These are phyloP conservation scores for Umbelopsis vinacea DNA, from an alignment of 192 early-diverging fungal species.

Conservation along the genomic window DNA sequence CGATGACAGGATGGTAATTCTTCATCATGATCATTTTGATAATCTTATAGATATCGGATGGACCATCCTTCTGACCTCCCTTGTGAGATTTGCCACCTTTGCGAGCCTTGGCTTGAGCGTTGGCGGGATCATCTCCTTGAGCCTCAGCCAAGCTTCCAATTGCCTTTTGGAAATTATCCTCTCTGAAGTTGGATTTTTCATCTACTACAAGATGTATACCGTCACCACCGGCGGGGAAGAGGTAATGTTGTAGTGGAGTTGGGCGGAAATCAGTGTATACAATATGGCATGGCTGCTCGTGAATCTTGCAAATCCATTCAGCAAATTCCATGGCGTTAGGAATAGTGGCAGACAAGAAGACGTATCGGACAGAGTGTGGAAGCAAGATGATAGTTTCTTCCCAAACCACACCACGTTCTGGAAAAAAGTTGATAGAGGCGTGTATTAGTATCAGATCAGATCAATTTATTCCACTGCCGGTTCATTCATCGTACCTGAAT, in stretches of 20 bases:
- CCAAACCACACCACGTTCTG: slow-evolving; percentile 98
- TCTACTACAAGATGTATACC: slow-evolving; percentile 97
- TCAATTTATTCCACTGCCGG: background rate
- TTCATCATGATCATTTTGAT: slow-evolving; percentile 94
- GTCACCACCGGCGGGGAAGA: slow-evolving; percentile 89
- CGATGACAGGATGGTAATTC: slow-evolving; percentile 98
- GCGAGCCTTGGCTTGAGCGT: slow-evolving; percentile 46
- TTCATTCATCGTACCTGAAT: slow-evolving; percentile 59
- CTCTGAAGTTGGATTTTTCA: slow-evolving; percentile 92
- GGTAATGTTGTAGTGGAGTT: slow-evolving; percentile 95
- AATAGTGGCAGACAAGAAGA: slow-evolving; percentile 97
- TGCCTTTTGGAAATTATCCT: slow-evolving; percentile 95
- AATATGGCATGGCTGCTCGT: slow-evolving; percentile 97
- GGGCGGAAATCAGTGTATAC: slow-evolving; percentile 98
- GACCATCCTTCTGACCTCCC: slow-evolving; percentile 59
- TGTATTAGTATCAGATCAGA: background rate
- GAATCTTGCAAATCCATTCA: slow-evolving; percentile 95
- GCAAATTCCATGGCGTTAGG: slow-evolving; percentile 99
- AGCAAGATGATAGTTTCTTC: slow-evolving; percentile 97
- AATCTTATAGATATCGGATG: slow-evolving; percentile 90
- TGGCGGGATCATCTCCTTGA: slow-evolving; percentile 62
- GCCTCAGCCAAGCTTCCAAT: slow-evolving; percentile 72
- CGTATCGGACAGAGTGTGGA: slow-evolving; percentile 90
- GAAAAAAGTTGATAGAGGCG: too few species aligned
- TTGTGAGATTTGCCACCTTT: slow-evolving; percentile 59